phyloP scores from a whole-genome alignment of 1,284 basidiomycete species.

The Hemileia vastatrix region DNA sequence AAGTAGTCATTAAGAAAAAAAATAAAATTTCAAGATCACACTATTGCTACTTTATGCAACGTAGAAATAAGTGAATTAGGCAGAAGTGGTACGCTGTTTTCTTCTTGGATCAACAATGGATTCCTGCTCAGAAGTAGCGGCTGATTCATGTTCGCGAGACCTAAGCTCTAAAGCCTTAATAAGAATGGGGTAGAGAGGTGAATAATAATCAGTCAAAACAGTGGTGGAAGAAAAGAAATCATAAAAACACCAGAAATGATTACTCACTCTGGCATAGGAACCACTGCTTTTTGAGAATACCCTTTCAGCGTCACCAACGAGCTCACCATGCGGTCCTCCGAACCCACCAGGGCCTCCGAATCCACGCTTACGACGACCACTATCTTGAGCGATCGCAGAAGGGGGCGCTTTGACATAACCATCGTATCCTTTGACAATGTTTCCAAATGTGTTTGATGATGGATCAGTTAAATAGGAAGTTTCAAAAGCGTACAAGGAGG shows the following conservation, averaged over 20 bases:
- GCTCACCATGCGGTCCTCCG: conserved; percentile 6
- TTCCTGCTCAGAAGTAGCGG: conserved; percentile 22
- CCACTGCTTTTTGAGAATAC: conserved; percentile 23
- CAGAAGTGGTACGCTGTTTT: no score
- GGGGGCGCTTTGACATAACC: conserved; percentile 24
- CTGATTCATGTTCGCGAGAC: conserved; percentile 19
- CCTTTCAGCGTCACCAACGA: conserved; percentile 22
- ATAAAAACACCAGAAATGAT: not conserved
- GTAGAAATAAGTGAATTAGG: no score
- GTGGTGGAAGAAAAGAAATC: not conserved
- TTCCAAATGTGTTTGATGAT: conserved; percentile 19
- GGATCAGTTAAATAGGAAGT: conserved; percentile 22
- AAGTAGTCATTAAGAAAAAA: no score
- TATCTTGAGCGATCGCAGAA: conserved; percentile 8
- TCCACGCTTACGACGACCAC: conserved; percentile 7
- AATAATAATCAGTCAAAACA: not conserved
- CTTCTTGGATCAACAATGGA: no score
- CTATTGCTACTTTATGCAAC: no score
- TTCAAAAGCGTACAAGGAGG: conserved; percentile 13
- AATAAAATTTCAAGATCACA: no score
- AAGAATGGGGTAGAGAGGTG: no score
- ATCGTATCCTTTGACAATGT: conserved; percentile 24
- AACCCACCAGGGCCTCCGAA: not conserved
- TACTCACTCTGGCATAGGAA: conserved; percentile 15
- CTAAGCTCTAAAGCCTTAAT: conserved; percentile 18